Evolutionary conservation across 2,329 filamentous ascomycete species (phyloP), one percentile per base, ranked within the genome.

Genomic region (Clathrospora elynae): DNA sequence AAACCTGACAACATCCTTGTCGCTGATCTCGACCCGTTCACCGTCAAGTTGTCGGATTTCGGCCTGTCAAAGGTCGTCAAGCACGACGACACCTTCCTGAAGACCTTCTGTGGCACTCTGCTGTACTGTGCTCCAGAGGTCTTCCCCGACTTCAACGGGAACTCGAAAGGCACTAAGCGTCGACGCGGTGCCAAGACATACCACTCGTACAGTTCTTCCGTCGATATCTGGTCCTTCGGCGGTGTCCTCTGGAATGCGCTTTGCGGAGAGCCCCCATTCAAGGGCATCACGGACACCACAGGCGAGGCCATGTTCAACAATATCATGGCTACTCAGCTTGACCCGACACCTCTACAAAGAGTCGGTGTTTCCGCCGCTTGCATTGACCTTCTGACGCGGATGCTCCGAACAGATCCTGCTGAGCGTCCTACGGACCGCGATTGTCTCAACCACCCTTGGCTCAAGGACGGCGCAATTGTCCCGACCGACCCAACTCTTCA

Each of bases 1-100:
- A 99, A 99, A 67, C 93, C 93, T 0, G 93, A 99, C 75, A 99
- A 99, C 62, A 96, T 99, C 48, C 78, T 99, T 26, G 88, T 97
- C 55, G 78, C 84, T 8, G 85, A 83, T 1, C 67, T 82, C 7
- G 76, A 85, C 5, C 90, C 91, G 0, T 81, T 96, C 34, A 77
- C 82, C 10, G 86, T 97, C 58, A 97, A 99, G 71, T 77, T 99
- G 10, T 96, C 93, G 0, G 93, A 99, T 66, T 99, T 99, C 73
- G 93, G 93, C 39, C 74, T 99, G 4, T 97, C 93, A 2, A 99
- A 99, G 67, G 91, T 95, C 68, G 85, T 96, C 31, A 87, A 90
- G 49, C 89, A 89, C 53, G 85, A 90, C 49, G 87, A 95, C 60
- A 96, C 92, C 0, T 96, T 96, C 62, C 75, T 97, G 24, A 90